phyloP scores from a whole-genome alignment of 768 basidiomycete genomes.

The Stropharia rugosoannulata region DNA sequence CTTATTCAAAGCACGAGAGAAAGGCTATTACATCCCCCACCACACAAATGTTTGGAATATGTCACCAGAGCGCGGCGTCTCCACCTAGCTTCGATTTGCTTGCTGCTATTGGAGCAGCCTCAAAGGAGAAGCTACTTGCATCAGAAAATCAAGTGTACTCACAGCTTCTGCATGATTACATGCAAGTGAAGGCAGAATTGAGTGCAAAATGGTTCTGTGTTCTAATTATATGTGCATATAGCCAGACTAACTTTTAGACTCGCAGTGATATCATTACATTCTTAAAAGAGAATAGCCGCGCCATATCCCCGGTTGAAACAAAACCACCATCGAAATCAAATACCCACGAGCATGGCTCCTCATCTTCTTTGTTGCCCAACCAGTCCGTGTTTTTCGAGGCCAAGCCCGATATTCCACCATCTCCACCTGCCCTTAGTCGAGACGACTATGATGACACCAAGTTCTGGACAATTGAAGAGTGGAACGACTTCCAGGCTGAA shows the following conservation, averaged over 20 bases:
- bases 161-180: neutral
- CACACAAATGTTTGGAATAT: neutral
- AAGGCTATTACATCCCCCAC: neutral
- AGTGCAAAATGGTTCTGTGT: neutral
- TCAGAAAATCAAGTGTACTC: neutral
- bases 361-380: neutral
- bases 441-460: neutral
- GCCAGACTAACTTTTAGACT: neutral
- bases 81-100: neutral
- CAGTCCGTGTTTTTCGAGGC: neutral
- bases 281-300: neutral
- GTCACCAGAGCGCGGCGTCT: neutral
- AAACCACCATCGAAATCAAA: neutral
- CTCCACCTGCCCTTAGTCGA: neutral
- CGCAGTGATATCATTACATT: neutral
- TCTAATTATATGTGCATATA: neutral
- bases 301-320: neutral
- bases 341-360: neutral
- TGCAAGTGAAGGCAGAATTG: neutral
- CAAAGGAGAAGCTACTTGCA: neutral
- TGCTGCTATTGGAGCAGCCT: neutral
- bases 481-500: neutral
- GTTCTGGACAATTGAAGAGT: neutral
- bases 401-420: neutral
- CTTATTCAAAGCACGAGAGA: too few species aligned